A percentile compares a stretch with the other conserved stretches of the same genome.
These are phyloP conservation scores for Penicillium sp. DNA, from an alignment of 2,329 filamentous ascomycete species.

Conservation along the genomic window DNA sequence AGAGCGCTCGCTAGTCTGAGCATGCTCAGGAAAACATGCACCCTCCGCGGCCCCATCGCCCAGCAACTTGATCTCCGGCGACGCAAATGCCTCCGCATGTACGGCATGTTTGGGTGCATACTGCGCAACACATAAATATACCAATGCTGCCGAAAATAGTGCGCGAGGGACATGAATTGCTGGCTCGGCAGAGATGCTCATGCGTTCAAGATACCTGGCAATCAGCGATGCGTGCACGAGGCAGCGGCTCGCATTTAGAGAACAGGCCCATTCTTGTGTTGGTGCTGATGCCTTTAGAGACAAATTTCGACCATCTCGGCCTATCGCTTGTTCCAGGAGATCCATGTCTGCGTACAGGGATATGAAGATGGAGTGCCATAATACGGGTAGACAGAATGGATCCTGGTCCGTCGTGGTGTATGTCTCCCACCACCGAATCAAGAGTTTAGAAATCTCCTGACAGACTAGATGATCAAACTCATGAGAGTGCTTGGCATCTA, in stretches of 20 bases:
- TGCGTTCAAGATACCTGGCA: constrained; percentile 15
- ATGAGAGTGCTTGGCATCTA: constrained; percentile 21
- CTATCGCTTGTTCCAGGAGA: constrained; percentile 28
- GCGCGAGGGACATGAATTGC: constrained; percentile 23
- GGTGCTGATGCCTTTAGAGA: constrained; percentile 10
- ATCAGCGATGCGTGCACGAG: constrained; percentile 19
- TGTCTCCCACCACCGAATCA: constrained; percentile 26
- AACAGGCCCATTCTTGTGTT: constrained; percentile 25
- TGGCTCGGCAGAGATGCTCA: constrained; percentile 20
- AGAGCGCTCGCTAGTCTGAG: constrained; percentile 19
- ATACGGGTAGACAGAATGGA: constrained; percentile 26
- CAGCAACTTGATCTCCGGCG: constrained; percentile 29
- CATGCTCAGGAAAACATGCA: constrained; percentile 6
- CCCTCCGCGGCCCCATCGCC: constrained; percentile 15
- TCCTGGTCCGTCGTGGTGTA: constrained; percentile 18
- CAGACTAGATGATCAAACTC: constrained; percentile 9
- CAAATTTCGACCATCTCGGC: constrained; percentile 25
- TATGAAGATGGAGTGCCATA: constrained; percentile 34
- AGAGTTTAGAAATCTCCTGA: constrained; percentile 17
- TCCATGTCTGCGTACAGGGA: constrained; percentile 29
- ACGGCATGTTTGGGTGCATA: constrained; percentile 13
- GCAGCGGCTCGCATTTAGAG: constrained; percentile 21
- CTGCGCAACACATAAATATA: constrained; percentile 20
- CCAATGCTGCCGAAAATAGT: constrained; percentile 16
- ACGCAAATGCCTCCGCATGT: constrained; percentile 18